These are phyloP conservation scores for Alopecurus myosuroides DNA, from an alignment of 176 grass and related monocot genomes.

Conservation along the genomic window DNA sequence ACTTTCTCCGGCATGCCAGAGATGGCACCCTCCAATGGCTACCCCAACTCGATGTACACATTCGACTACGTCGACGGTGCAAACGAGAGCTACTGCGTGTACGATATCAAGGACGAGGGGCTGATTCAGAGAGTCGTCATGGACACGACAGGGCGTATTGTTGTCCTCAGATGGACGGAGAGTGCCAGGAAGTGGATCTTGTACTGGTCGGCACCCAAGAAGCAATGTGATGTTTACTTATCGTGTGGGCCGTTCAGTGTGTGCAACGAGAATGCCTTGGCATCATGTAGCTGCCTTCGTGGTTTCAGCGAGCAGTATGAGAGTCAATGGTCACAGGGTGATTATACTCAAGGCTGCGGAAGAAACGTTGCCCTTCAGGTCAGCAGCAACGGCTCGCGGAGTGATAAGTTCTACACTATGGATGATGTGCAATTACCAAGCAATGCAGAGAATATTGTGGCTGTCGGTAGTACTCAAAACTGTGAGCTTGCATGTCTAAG, in stretches of 20 bases:
- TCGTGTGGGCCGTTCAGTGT: not conserved
- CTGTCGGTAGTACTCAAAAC: not conserved
- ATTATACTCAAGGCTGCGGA: not conserved
- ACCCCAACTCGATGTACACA: conserved; percentile 18
- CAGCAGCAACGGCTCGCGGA: not conserved
- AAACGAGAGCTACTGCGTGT: conserved; percentile 33
- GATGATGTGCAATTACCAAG: not conserved
- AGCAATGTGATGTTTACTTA: not conserved
- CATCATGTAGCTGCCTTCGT: conserved; percentile 12
- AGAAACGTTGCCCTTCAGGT: not conserved
- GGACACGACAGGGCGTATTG: conserved; percentile 22
- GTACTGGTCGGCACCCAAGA: not conserved
- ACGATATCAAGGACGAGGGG: conserved; percentile 1
- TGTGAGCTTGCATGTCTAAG: not conserved
- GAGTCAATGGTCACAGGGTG: not conserved
- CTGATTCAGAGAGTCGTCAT: conserved; percentile 18
- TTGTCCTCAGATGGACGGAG: not conserved
- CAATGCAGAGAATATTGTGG: not conserved
- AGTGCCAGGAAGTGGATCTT: not conserved
- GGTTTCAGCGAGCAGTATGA: conserved; percentile 11
- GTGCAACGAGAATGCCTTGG: not conserved
- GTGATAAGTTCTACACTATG: conserved; percentile 14
- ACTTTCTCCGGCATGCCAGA: conserved; percentile 41
- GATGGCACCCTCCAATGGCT: conserved; percentile 5
- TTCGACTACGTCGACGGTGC: conserved; percentile 22